Base-by-base conservation (phyloP, 768 basidiomycete species). In the Tephrocybe rancida region DNA sequence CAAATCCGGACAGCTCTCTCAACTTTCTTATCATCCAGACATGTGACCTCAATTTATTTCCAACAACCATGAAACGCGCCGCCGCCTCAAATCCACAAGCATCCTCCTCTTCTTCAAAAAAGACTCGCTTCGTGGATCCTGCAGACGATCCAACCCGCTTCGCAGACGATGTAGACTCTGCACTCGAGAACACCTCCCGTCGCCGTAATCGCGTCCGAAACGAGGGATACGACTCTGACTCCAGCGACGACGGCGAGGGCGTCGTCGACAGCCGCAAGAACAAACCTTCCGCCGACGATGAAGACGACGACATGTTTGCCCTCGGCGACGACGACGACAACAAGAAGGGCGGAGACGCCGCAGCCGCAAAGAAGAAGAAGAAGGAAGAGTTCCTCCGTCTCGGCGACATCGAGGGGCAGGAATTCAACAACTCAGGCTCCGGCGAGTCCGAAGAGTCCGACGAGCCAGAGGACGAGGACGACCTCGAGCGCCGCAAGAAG, bases 361-460 rank as follows among this genome's bases (percentile, higher is more conserved):
- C 43, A 4, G 57, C 16, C 10, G 57, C 58, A 49, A 81, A 78
- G 71, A 84, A 84, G 70, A 84, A 84, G 70, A 82, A 85, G 70
- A 82, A 84, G 64, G 81, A 85, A 57, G 84, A 85, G 64, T 97
- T 81, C 67, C 73, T 99, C 69, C 81, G 91, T 44, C 75, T 98
- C 16, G 92, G 92, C 6, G 96, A 99, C 67, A 96, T 98, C 63
- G 95, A 98, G 69, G 97, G 97, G 0, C 97, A 99, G 67, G 95
- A 95, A 66, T 98, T 99, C 61, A 82, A 24, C 24, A 35, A 75
- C 22, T 74, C 74, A 0, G 77, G 67, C 3, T 76, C 77, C 0
- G 82, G 72, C 0, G 74, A 67, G 14, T 13, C 10, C 25, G 79
- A 73, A 2, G 74, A 73, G 1, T 37, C 35, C 16, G 79, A 77